Conservation (phyloP, 352 stramenopile genomes). For the Phytophthora sp. region DNA sequence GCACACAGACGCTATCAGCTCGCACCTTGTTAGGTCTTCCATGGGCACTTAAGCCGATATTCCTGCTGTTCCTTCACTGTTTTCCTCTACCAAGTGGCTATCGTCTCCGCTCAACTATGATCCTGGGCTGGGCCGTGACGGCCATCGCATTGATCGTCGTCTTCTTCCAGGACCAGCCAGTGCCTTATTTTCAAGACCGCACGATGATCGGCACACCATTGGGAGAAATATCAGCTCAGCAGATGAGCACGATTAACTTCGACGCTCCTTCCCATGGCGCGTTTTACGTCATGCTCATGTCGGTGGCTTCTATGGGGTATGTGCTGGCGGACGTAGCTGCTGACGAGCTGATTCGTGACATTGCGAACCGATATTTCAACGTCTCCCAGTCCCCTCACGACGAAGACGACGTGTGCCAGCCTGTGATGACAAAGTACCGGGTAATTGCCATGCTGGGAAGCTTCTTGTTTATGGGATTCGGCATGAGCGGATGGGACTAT, state of each 20-base stretch:
- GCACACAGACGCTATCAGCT: conserved; percentile 61
- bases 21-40: conserved; percentile 55
- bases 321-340: conserved; percentile 79
- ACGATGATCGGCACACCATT: conserved; percentile 35
- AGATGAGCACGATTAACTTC: conserved; percentile 47
- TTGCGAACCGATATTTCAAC: conserved; percentile 25
- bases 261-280: conserved; percentile 49
- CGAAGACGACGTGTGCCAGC: conserved; percentile 35
- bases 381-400: conserved; percentile 18
- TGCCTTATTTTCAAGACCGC: conserved; percentile 54
- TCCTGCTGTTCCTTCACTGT: conserved; percentile 47
- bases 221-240: conserved; percentile 26
- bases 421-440: conserved; percentile 45
- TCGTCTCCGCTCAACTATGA: conserved; percentile 41
- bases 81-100: conserved; percentile 30
- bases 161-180: conserved; percentile 46
- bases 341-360: conserved; percentile 60
- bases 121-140: conserved; percentile 53
- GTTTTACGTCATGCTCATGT: conserved; percentile 71
- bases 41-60: conserved; percentile 59
- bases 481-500: conserved; percentile 68
- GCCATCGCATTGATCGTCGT: conserved; percentile 37
- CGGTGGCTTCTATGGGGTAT: conserved; percentile 72
- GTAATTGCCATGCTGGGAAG: conserved; percentile 43
- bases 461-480: conserved; percentile 64